Base-by-base conservation (phyloP, 345 rosid species). In the Gossypium bickii region DNA sequence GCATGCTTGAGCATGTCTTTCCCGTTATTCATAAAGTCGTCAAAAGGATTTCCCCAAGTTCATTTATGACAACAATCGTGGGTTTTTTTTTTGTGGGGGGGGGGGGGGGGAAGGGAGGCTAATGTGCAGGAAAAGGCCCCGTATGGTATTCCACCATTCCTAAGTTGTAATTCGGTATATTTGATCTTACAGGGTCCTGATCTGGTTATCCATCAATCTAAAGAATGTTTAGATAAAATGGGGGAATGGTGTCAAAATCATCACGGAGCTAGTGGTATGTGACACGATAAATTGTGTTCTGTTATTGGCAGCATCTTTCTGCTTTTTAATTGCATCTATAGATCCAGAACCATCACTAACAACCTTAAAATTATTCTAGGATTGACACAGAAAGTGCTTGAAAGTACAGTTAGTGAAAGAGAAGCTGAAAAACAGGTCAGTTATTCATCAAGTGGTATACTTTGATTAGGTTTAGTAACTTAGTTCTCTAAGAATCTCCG, bases 181-280 rank as follows among this genome's bases (percentile, higher is more conserved):
- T 57, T 71, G 76, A 75, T 72, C 15, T 86, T 49, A 49, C 62
- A 95, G 97, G 98, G 99, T 77, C 98, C 99, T 74, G 93, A 90
- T 82, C 72, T 93, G 81, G 97, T 95, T 77, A 82, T 95, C 77
- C 90, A 91, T 86, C 99, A 95, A 79, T 82, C 85, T 17, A 81
- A 84, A 76, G 92, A 89, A 56, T 92, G 97, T 71, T 43, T 95
- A 75, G 91, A 90, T 78, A 74, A 79, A 75, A 93, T 93, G 97
- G 90, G 89, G 65, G 98, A 95, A 43, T 91, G 99, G 99, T 95
- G 98, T 80, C 92, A 86, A 83, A 80, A 61, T 71, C 98, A 92
- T 85, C 99, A 92, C 67, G 90, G 82, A 29, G 92, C 87, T 73
- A 95, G 98, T 80, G 98, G 99, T 94, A 85, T 80, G 86, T 71